phyloP scores from a whole-genome alignment of 179 eudicot genomes.

The Carnegiea gigantea region DNA sequence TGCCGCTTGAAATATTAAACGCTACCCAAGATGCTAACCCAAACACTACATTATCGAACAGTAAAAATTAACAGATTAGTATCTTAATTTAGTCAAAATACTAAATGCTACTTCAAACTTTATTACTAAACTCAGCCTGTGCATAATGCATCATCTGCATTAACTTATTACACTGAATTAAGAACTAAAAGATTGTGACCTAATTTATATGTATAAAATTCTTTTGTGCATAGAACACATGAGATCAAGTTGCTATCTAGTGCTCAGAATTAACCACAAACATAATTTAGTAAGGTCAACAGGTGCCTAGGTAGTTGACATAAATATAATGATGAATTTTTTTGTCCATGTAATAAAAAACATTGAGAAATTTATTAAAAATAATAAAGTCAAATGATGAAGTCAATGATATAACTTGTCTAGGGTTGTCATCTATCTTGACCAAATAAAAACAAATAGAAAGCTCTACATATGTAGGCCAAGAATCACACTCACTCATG shows the following conservation, averaged over 20 bases:
- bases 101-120: too few species aligned
- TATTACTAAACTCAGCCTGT: too few species aligned
- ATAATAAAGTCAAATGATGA: not conserved
- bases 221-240: not conserved
- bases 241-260: not conserved
- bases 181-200: too few species aligned
- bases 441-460: constrained; percentile 8
- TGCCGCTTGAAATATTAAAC: too few species aligned
- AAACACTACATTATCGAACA: too few species aligned
- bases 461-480: constrained; percentile 6
- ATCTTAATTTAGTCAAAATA: too few species aligned
- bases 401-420: constrained; percentile 9
- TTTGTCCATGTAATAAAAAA: not conserved
- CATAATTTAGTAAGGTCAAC: not conserved
- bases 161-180: too few species aligned
- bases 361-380: not conserved
- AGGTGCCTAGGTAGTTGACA: not conserved
- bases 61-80: too few species aligned
- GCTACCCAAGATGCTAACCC: too few species aligned
- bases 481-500: constrained; percentile 12
- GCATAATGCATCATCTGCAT: too few species aligned
- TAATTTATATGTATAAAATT: not conserved
- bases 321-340: not conserved
- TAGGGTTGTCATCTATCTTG: constrained; percentile 15
- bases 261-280: not conserved